Evolutionary conservation across 805 yeast genomes (phyloP), one percentile per base, ranked within the genome.

Genomic region (Myxozyma lipomycoides): DNA sequence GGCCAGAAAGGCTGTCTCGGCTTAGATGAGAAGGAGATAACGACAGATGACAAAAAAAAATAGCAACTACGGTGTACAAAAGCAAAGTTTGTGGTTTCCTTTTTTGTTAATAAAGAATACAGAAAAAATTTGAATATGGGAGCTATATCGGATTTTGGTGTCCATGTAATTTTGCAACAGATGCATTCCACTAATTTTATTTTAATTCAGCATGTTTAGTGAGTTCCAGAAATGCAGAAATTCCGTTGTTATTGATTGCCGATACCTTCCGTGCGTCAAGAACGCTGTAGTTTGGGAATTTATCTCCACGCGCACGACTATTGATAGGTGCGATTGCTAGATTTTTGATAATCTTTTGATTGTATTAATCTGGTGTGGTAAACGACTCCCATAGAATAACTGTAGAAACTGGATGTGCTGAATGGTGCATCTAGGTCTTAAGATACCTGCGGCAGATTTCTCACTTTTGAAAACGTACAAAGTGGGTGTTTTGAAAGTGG

Each of bases 221-320:
- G 10, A 15, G 15, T 10, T 28, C 15, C 10, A 10, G 34, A 28
- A 28, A 10, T 10, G 15, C 12, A 10, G 15, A 28, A 28, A 28
- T 28, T 10, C 34, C 34, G 10, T 10, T 12, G 18, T 18, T 17
- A 37, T 17, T n/a, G 17, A 12, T 37, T 18, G n/a, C n/a, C n/a
- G n/a, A n/a, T n/a, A n/a, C n/a, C n/a, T n/a, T n/a, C n/a, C n/a
- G n/a, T n/a, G n/a, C n/a, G n/a, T n/a, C n/a, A n/a, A n/a, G n/a
- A n/a, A n/a, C n/a, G n/a, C n/a, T n/a, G n/a, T n/a, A n/a, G n/a
- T 15, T 34, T 53, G 58, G 58, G 59, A 48, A 40, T 45, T 55
- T 55, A 55, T 55, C 59, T 48, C 55, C 59, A 55, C 51, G 26
- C 45, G 56, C 52, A 48, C 59, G 57, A 40, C 59, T 23, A 26